These are phyloP conservation scores for Wallacemonas sp. DNA, from an alignment of 208 protist species.

Conservation along the genomic window DNA sequence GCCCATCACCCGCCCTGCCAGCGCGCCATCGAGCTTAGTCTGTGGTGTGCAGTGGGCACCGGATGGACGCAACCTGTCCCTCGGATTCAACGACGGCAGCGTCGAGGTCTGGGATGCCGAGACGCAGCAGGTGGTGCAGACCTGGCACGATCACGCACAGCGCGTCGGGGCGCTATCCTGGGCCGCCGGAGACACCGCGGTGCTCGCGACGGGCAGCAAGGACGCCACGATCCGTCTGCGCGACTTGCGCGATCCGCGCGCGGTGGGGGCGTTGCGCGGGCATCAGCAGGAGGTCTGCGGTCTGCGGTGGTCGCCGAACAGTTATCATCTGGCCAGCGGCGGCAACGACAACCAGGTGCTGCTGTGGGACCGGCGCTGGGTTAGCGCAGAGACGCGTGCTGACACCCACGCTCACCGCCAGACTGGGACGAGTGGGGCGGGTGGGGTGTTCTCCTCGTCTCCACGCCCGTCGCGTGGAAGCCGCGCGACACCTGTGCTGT, in stretches of 20 bases:
- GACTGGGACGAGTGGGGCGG: conserved; percentile 1
- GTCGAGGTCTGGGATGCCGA: conserved; percentile 94
- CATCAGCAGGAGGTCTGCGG: conserved; percentile 98
- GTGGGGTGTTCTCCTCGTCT: not conserved
- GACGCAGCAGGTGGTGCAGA: conserved; percentile 68
- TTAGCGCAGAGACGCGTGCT: conserved; percentile 17
- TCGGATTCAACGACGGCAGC: conserved; percentile 86
- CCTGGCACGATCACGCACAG: conserved; percentile 85
- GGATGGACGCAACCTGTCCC: conserved; percentile 86
- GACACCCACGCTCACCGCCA: conserved; percentile 1
- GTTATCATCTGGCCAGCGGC: conserved; percentile 95
- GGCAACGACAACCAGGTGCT: conserved; percentile 98
- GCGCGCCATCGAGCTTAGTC: conserved; percentile 55
- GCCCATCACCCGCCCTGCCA: conserved; percentile 43
- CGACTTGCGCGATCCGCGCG: conserved; percentile 88
- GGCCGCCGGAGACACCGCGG: conserved; percentile 67
- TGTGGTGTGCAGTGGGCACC: conserved; percentile 94
- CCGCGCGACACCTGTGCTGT: conserved; percentile 64
- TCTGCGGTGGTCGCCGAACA: conserved; percentile 94
- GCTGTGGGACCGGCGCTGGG: conserved; percentile 92
- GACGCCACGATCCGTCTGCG: conserved; percentile 95
- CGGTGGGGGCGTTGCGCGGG: conserved; percentile 56
- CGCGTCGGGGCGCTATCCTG: conserved; percentile 95
- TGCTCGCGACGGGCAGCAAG: conserved; percentile 94
- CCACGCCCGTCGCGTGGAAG: not conserved